phyloP scores from a whole-genome alignment of 768 basidiomycete species.

The Leccinum disarticulatum region DNA sequence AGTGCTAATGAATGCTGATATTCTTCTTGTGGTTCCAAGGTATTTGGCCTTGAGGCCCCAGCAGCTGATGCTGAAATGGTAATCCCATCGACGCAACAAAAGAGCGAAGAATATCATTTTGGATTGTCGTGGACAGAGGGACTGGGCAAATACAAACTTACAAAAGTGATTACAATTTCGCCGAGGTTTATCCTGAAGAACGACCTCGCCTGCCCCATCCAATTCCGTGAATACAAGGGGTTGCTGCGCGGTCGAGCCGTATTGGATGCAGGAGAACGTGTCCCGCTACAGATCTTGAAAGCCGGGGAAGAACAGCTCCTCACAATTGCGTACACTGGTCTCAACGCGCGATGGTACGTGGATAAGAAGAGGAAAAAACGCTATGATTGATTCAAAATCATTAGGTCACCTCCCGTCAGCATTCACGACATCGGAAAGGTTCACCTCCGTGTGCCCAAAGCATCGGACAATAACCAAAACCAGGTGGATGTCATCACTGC shows the following conservation, averaged over 20 bases:
- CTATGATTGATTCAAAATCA: neutral
- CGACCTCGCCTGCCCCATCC: slow-evolving; percentile 62
- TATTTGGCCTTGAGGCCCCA: slow-evolving; percentile 89
- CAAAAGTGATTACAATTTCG: slow-evolving; percentile 87
- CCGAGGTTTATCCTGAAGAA: slow-evolving; percentile 93
- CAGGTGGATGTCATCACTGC: slow-evolving; percentile 61
- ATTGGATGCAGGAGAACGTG: slow-evolving; percentile 67
- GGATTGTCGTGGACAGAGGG: slow-evolving; percentile 94
- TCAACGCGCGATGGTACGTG: slow-evolving; percentile 77
- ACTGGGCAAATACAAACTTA: slow-evolving; percentile 94
- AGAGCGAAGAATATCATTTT: slow-evolving; percentile 68
- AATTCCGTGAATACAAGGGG: slow-evolving; percentile 83
- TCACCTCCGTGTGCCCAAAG: slow-evolving; percentile 63
- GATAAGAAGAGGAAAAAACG: neutral
- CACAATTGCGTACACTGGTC: slow-evolving; percentile 82
- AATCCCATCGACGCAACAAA: slow-evolving; percentile 61
- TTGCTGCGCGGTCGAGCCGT: slow-evolving; percentile 58
- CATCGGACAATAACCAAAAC: slow-evolving; percentile 29
- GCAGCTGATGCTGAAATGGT: slow-evolving; percentile 85
- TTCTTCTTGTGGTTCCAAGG: slow-evolving; percentile 38
- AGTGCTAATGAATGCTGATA: slow-evolving; percentile 7
- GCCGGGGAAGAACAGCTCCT: slow-evolving; percentile 70
- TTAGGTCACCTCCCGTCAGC: slow-evolving; percentile 90
- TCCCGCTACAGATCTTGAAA: slow-evolving; percentile 66
- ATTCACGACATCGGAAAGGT: slow-evolving; percentile 87